Evolutionary conservation across 202 grass and related monocot genomes (phyloP), one percentile per base, ranked within the genome.

Genomic region (Panicum hallii): DNA sequence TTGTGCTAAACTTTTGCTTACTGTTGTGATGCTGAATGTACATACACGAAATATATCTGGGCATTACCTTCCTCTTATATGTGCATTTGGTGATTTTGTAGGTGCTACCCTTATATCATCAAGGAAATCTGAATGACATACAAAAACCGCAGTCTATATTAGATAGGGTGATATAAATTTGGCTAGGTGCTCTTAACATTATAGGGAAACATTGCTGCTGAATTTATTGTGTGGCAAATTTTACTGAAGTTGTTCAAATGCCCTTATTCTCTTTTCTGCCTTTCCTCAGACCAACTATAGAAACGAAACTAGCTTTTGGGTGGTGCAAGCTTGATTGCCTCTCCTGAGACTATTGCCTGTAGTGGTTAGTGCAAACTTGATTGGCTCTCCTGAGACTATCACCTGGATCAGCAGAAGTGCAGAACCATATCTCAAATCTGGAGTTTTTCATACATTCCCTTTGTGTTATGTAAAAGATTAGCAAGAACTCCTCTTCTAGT

Each of bases 201-300:
- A 52, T 67, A 67, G 20, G 43, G 53, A 44, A 44, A 81, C 7
- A 44, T 52, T 44, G 19, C 5, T 67, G 3, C 32, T 42, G 40
- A 6, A 67, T 55, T 56, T 38, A 30, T 49, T 41, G 3, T 42
- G 9, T 55, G 30, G 30, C 16, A 40, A 74, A 22, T 56, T 38
- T 55, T 56, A 2, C 23, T 6, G 8, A 41, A 56, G 12, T 36
- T 69, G 19, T 10, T 42, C 36, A 5, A 23, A 44, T 68, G 34
- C 16, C 19, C 32, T 55, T 74, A 41, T 41, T 79, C 9, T 80
- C 11, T 42, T 40, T 54, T 80, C 50, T 56, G 8, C 7, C 12
- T 42, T 80, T 69, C 78, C 20, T 80, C 20, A 69, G 53, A 58
- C n/a, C 11, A 41, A 80, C 52, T 38, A 23, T 22, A 36, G 26